Conservation (phyloP, 2,329 filamentous ascomycete genomes). For the Immersiporthe knoxdaviesiana region DNA sequence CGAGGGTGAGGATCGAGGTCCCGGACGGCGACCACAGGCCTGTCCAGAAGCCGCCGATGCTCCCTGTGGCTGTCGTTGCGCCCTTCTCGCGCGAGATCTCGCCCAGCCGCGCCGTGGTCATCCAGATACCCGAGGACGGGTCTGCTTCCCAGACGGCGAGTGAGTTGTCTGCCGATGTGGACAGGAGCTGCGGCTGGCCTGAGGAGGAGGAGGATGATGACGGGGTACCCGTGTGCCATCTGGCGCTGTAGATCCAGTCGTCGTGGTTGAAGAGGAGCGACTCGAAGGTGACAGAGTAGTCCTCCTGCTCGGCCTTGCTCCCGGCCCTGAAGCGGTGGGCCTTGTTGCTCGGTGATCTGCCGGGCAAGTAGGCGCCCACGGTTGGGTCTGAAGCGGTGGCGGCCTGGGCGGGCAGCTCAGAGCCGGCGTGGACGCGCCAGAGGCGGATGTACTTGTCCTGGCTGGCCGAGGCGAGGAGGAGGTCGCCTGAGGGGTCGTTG, state of each 20-base stretch:
- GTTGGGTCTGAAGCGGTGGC: slow-evolving; percentile 59
- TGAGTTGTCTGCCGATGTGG: slow-evolving; percentile 93
- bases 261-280: slow-evolving; percentile 93
- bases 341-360: slow-evolving; percentile 85
- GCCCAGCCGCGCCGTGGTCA: slow-evolving; percentile 81
- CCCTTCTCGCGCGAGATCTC: slow-evolving; percentile 96
- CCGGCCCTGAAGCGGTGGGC: slow-evolving; percentile 72
- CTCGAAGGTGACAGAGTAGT: slow-evolving; percentile 88
- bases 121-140: slow-evolving; percentile 82
- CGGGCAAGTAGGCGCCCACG: slow-evolving; percentile 61
- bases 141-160: slow-evolving; percentile 92
- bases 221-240: slow-evolving; percentile 60
- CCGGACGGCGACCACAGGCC: slow-evolving; percentile 88
- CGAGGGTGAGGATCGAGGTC: slow-evolving; percentile 75
- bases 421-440: slow-evolving; percentile 81
- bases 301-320: slow-evolving; percentile 43
- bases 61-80: slow-evolving; percentile 93
- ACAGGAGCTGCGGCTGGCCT: slow-evolving; percentile 71
- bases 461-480: slow-evolving; percentile 88
- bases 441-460: slow-evolving; percentile 97
- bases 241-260: slow-evolving; percentile 94
- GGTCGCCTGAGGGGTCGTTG: slow-evolving; percentile 58
- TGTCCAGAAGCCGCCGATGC: slow-evolving; percentile 94
- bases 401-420: slow-evolving; percentile 62
- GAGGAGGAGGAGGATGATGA: background rate